Evolutionary conservation across 1,139 yeast genomes (phyloP).

Genomic region (Magnusiomyces ingens): DNA sequence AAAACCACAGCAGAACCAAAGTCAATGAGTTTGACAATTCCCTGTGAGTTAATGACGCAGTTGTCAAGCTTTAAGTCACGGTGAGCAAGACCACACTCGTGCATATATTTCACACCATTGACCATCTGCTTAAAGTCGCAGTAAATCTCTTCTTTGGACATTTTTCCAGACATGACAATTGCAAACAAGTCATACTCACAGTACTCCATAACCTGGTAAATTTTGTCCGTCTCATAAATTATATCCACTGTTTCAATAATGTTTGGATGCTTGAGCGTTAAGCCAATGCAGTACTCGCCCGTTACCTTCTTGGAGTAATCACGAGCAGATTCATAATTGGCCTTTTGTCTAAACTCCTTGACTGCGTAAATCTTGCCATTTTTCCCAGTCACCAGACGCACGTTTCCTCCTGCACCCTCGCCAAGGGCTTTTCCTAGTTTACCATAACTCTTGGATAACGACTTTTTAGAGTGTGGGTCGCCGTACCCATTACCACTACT

Average conservation of each 20-base stretch:
- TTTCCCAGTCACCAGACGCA: slow-evolving; percentile 57
- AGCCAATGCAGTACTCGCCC: slow-evolving; percentile 92
- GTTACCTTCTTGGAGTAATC: slow-evolving; percentile 92
- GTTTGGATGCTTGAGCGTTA: slow-evolving; percentile 84
- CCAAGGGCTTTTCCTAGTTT: slow-evolving; percentile 83
- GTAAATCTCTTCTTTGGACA: slow-evolving; percentile 78
- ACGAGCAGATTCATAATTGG: slow-evolving; percentile 67
- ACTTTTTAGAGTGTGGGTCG: slow-evolving; percentile 21
- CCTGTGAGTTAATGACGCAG: slow-evolving; percentile 79
- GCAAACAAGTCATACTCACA: slow-evolving; percentile 92
- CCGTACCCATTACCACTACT: slow-evolving; percentile 1
- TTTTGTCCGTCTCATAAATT: slow-evolving; percentile 80
- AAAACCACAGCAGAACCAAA: slow-evolving; percentile 94
- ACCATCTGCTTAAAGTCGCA: slow-evolving; percentile 88
- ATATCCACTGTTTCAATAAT: slow-evolving; percentile 88
- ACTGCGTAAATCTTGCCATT: slow-evolving; percentile 83
- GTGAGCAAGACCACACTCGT: slow-evolving; percentile 83
- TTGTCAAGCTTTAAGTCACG: slow-evolving; percentile 89
- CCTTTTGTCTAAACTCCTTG: slow-evolving; percentile 78
- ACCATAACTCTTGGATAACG: slow-evolving; percentile 71
- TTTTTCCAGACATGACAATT: slow-evolving; percentile 89
- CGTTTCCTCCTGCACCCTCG: slow-evolving; percentile 96
- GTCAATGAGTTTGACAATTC: slow-evolving; percentile 85
- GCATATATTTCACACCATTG: slow-evolving; percentile 76
- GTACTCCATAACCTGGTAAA: slow-evolving; percentile 90